These are phyloP conservation scores for Sugiyamaella xylanicola DNA, from an alignment of 1,139 yeast genomes.

Conservation along the genomic window DNA sequence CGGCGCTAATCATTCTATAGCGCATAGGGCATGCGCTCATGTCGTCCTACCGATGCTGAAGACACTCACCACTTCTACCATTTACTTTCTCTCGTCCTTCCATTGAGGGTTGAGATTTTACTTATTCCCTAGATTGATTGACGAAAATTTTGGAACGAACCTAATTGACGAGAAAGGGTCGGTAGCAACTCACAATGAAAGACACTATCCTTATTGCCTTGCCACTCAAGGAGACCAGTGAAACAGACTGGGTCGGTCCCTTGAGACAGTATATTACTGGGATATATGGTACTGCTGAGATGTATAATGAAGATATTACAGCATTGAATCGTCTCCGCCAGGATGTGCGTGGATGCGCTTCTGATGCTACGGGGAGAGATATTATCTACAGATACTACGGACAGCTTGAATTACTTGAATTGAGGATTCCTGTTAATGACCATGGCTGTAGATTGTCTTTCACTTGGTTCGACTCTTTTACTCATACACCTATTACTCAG, in stretches of 20 bases:
- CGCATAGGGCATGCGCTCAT: too few relatives aligned
- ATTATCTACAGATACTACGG: slow-evolving; percentile 74
- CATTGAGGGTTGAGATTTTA: too few relatives aligned
- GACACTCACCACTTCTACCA: too few relatives aligned
- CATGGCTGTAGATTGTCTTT: slow-evolving; percentile 63
- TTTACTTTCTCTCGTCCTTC: too few relatives aligned
- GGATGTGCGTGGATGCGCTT: slow-evolving; percentile 56
- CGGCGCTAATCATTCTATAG: too few relatives aligned
- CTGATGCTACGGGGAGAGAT: slow-evolving; percentile 48
- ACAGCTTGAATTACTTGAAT: slow-evolving; percentile 76
- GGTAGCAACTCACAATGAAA: slow-evolving; percentile 36
- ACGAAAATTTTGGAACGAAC: too few relatives aligned
- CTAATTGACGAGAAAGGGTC: too few relatives aligned
- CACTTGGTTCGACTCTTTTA: slow-evolving; percentile 78
- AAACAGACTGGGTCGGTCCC: slow-evolving; percentile 67
- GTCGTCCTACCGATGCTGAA: too few relatives aligned
- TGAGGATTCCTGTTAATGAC: slow-evolving; percentile 68
- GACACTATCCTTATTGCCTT: slow-evolving; percentile 44
- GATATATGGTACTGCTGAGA: slow-evolving; percentile 64
- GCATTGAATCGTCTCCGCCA: slow-evolving; percentile 62
- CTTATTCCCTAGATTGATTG: too few relatives aligned
- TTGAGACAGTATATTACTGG: slow-evolving; percentile 60
- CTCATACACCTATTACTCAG: slow-evolving; percentile 57
- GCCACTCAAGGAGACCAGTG: slow-evolving; percentile 59
- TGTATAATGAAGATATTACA: slow-evolving; percentile 58